These are phyloP conservation scores for Panus rudis DNA, from an alignment of 768 basidiomycete species.

Conservation along the genomic window DNA sequence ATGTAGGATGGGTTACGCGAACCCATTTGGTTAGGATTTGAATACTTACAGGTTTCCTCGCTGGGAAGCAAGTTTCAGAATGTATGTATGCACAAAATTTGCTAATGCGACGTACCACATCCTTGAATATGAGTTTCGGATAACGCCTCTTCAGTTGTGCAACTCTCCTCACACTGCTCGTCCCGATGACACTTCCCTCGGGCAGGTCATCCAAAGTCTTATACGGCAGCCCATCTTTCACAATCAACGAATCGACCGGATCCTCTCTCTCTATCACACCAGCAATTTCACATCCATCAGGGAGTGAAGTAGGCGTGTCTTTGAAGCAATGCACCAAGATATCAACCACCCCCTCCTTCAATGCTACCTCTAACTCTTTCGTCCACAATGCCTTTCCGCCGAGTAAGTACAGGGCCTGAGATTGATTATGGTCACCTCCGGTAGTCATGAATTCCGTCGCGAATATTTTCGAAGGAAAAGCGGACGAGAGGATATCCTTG, in stretches of 20 bases:
- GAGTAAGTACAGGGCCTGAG: slow-evolving; percentile 75
- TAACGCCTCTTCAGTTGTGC: slow-evolving; percentile 81
- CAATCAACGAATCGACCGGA: slow-evolving; percentile 82
- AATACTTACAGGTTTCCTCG: slow-evolving; percentile 78
- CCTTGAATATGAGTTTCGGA: slow-evolving; percentile 72
- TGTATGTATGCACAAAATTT: too few relatives aligned
- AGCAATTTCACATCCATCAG: slow-evolving; percentile 77
- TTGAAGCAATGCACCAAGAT: slow-evolving; percentile 91
- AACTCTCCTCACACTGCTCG: slow-evolving; percentile 86
- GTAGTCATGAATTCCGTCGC: slow-evolving; percentile 61
- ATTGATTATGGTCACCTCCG: slow-evolving; percentile 84
- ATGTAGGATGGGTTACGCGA: neutral
- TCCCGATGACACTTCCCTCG: slow-evolving; percentile 86
- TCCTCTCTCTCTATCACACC: slow-evolving; percentile 85
- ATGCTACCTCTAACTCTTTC: slow-evolving; percentile 85
- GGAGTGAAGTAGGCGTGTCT: slow-evolving; percentile 86
- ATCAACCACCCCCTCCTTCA: slow-evolving; percentile 69
- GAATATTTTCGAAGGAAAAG: slow-evolving; percentile 46
- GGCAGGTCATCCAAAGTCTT: slow-evolving; percentile 78
- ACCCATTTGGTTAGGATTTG: slow-evolving; percentile 1
- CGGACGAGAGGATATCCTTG: slow-evolving; percentile 48
- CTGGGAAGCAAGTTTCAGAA: too few relatives aligned
- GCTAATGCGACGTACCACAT: slow-evolving; percentile 81
- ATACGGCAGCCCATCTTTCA: slow-evolving; percentile 67
- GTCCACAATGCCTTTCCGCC: slow-evolving; percentile 97